phyloP scores from a whole-genome alignment of 2,329 filamentous ascomycete genomes.

The Aspergillus sergii region DNA sequence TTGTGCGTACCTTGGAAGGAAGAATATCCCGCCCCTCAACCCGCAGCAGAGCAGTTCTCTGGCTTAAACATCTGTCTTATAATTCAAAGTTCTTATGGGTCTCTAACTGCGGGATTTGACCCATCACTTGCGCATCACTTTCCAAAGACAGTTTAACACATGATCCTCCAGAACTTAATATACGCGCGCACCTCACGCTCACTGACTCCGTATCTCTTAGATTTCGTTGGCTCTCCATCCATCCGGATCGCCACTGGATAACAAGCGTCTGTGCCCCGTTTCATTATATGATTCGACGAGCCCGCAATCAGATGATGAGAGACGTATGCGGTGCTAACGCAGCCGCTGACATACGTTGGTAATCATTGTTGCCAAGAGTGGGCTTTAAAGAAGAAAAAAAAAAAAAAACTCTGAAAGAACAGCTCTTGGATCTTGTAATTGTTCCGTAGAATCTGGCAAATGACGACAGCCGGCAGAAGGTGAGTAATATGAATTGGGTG shows the following conservation, averaged over 20 bases:
- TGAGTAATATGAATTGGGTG: background rate
- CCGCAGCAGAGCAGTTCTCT: background rate
- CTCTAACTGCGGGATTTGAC: background rate
- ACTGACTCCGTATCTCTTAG: conserved; percentile 2
- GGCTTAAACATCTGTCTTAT: background rate
- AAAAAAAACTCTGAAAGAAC: background rate
- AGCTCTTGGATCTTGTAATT: background rate
- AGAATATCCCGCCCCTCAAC: background rate
- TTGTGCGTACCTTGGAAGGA: background rate
- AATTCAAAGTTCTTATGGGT: background rate
- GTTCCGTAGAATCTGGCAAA: background rate
- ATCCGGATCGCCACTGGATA: conserved; percentile 10
- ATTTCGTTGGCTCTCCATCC: conserved; percentile 18
- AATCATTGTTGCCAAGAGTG: conserved; percentile 12
- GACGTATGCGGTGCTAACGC: conserved; percentile 23
- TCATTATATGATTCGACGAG: conserved; percentile 18
- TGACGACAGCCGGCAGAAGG: background rate
- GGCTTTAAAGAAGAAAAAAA: background rate
- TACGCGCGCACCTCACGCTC: conserved; percentile 10
- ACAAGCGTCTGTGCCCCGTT: conserved; percentile 13
- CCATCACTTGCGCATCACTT: conserved; percentile 4
- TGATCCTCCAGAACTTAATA: conserved; percentile 11
- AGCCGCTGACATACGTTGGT: conserved; percentile 14
- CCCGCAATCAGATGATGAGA: conserved; percentile 19
- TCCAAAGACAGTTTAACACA: conserved; percentile 1